Base-by-base conservation (phyloP, 108 stramenopile genomes). In the Poteriospumella lacustris region DNA sequence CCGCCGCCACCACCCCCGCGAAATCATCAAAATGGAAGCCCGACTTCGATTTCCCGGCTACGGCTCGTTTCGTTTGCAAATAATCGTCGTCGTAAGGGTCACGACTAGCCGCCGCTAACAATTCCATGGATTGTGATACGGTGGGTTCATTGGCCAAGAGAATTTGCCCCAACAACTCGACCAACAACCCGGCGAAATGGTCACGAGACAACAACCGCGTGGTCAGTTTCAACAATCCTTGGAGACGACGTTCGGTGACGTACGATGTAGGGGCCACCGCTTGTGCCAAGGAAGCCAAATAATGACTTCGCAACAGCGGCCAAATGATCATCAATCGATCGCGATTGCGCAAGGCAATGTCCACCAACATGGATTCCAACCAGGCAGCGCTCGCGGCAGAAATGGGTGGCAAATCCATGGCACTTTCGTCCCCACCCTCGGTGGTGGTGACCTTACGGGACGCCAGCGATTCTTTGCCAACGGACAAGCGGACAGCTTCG, bases 331-430 rank as follows among this genome's bases (percentile, higher is more conserved):
- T 5, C 38, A 73, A 52, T 3, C 70, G 70, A 24, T 73, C 70
- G 12, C 70, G 36, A 38, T 73, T 73, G 9, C 70, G 36, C 41
- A 73, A 56, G 31, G 70, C 70, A 5, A 56, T 3, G 12, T 73
- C 70, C 12, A 73, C 70, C 15, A 73, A 42, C 26, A 73, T 24
- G 31, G 36, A 33, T 24, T 73, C 70, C 41, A 73, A 73, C 70
- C 70, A 73, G 12, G 70, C 5, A 36, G 42, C 19, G 31, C 70
- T 73, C 42, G 70, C 38, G 9, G 43, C 70, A 5, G 70, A 52
- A 38, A 56, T 44, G 5, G 70, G 33, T 24, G 12, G 52, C 19
- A 56, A 56, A 56, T n/a, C n/a, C n/a, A n/a, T n/a, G n/a, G n/a
- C n/a, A n/a, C n/a, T n/a, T n/a, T n/a, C n/a, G n/a, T n/a, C n/a